Evolutionary conservation across 2,329 filamentous ascomycete genomes (phyloP).

Genomic region (Penicillium sp.): DNA sequence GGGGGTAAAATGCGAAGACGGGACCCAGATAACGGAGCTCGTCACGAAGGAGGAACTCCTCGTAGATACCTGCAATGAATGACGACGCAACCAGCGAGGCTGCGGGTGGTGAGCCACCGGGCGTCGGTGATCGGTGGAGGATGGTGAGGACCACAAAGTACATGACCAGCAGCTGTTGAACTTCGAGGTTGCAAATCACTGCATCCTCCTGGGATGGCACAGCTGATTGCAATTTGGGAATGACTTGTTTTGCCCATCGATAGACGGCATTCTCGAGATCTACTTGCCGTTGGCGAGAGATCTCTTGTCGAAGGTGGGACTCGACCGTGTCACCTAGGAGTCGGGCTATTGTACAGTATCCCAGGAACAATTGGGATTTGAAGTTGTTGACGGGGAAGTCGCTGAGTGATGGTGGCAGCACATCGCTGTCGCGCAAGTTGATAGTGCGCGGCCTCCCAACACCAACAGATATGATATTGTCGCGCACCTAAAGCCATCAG

Average conservation of each 20-base stretch:
- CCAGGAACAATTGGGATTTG: conserved; percentile 37
- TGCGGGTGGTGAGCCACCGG: conserved; percentile 35
- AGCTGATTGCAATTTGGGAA: conserved; percentile 21
- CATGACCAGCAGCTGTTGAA: conserved; percentile 38
- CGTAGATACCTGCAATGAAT: conserved; percentile 45
- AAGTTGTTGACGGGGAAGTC: conserved; percentile 38
- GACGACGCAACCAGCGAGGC: conserved; percentile 45
- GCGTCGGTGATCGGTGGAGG: conserved; percentile 37
- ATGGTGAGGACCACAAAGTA: conserved; percentile 46
- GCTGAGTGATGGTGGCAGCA: conserved; percentile 37
- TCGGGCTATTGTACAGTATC: conserved; percentile 43
- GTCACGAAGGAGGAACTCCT: conserved; percentile 44
- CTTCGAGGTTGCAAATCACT: conserved; percentile 32
- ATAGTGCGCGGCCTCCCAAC: conserved; percentile 45
- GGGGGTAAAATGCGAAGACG: conserved; percentile 45
- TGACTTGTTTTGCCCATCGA: conserved; percentile 42
- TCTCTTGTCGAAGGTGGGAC: conserved; percentile 37
- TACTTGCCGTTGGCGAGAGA: conserved; percentile 31
- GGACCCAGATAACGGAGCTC: conserved; percentile 45
- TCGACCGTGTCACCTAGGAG: conserved; percentile 46
- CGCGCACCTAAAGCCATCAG: conserved; percentile 31
- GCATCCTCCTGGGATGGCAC: conserved; percentile 20
- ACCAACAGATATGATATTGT: conserved; percentile 45
- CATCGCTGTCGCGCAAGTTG: conserved; percentile 43
- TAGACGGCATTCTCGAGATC: conserved; percentile 43